Base-by-base conservation (phyloP, 108 stramenopile genomes). In the Nitzschia palea region DNA sequence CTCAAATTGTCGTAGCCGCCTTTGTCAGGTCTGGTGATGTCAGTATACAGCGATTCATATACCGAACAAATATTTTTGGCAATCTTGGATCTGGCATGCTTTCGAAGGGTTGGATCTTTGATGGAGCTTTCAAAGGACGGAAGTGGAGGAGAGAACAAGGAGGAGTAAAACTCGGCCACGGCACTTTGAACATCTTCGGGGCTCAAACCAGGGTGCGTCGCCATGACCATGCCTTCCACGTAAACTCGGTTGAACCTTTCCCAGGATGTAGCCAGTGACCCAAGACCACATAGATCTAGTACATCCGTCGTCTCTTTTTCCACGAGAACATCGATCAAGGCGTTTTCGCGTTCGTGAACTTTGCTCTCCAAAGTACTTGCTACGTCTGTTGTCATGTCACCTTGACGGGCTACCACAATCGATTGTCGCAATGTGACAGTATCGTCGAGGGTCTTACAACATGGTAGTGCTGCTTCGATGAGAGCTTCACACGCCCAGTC, bases 141-240 rank as follows among this genome's bases (percentile, higher is more conserved):
- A 45, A 90, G 75, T 0, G 88, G 89, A 8, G 93, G 89, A 17
- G 87, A 83, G 54, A 81, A 94, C 28, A 94, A 71, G 1, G 90
- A 89, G 0, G 85, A 70, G 44, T 91, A 87, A 64, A 94, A 94
- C 27, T 89, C 80, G 34, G 86, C 85, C 79, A 89, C 86, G 27
- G 85, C 81, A 1, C 27, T 60, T 37, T 88, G 78, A 15, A 87
- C 72, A 4, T 87, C 78, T 17, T 78, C 76, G 34, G 67, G 72
- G 17, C 83, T 71, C 18, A 94, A 57, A n/a, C 93, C 93, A 18
- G 93, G 93, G 66, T 89, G 77, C 5, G 86, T 74, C 18, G 86
- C 71, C 82, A 90, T 87, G 3, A 76, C 73, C 84, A 81, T 80
- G 32, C 71, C 91, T 35, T 89, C 91, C 35, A 84, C 83, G 18